Evolutionary conservation across 2,329 filamentous ascomycete species (phyloP).

Genomic region (Myriangium duriaei): DNA sequence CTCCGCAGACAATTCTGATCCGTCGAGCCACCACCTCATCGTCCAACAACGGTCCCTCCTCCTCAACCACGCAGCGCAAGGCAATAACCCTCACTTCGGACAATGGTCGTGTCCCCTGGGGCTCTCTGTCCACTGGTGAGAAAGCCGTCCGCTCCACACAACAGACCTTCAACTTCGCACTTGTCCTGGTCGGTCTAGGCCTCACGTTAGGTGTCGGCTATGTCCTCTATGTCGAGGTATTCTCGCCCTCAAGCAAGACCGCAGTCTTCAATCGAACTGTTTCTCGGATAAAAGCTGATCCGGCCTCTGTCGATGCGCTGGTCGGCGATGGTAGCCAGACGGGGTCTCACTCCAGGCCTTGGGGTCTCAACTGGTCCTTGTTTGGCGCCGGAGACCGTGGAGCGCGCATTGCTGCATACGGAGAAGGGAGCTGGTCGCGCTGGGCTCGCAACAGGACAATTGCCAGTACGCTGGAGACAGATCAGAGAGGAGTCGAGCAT

Average conservation of each 20-base stretch:
- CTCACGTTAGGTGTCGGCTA: constrained; percentile 69
- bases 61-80: constrained; percentile 37
- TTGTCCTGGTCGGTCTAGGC: constrained; percentile 61
- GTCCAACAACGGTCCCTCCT: constrained; percentile 20
- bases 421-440: constrained; percentile 67
- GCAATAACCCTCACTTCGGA: constrained; percentile 77
- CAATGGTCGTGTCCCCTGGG: constrained; percentile 71
- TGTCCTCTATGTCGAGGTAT: constrained; percentile 69
- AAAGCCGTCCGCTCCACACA: constrained; percentile 78
- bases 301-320: constrained; percentile 58
- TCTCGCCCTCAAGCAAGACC: constrained; percentile 67
- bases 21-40: constrained; percentile 16
- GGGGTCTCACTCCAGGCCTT: constrained; percentile 12
- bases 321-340: constrained; percentile 38
- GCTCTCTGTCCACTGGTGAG: constrained; percentile 58
- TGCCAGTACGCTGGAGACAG: constrained; percentile 42
- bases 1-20: no score
- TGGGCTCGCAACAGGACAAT: constrained; percentile 57
- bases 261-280: constrained; percentile 81
- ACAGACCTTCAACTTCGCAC: constrained; percentile 75
- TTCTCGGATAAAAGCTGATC: constrained; percentile 61
- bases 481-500: constrained; percentile 66
- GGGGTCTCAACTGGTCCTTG: constrained; percentile 35
- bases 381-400: constrained; percentile 7
- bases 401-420: constrained; percentile 61